Percentiles rank a stretch among this genome's conserved stretches.
These are phyloP conservation scores for Cairneyella variabilis DNA, from an alignment of 495 filamentous ascomycete species.

Conservation along the genomic window DNA sequence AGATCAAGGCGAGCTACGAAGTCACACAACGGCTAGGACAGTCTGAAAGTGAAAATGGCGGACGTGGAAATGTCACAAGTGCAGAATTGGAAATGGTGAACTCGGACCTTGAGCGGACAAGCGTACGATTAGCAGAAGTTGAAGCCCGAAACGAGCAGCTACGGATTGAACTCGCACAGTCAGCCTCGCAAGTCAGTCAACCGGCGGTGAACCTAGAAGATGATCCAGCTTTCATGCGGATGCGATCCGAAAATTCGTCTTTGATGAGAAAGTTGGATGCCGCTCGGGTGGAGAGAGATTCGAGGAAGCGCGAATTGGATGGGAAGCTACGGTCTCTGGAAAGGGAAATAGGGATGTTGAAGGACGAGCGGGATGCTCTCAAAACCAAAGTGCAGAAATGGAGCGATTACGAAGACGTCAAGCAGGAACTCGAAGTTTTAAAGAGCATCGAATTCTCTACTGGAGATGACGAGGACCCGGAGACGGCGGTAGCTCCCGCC, in stretches of 20 bases:
- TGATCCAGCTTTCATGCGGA: conserved; percentile 77
- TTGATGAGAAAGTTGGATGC: conserved; percentile 84
- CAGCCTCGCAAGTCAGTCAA: conserved; percentile 67
- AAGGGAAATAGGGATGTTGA: conserved; percentile 62
- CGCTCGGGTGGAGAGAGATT: conserved; percentile 74
- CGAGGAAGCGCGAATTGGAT: conserved; percentile 68
- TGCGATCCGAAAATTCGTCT: conserved; percentile 88
- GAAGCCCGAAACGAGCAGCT: conserved; percentile 94
- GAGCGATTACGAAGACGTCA: conserved; percentile 94
- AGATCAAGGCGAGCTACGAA: conserved; percentile 95
- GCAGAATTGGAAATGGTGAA: conserved; percentile 92
- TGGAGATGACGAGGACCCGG: conserved; percentile 69
- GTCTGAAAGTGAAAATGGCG: conserved; percentile 49
- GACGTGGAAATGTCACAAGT: conserved; percentile 60
- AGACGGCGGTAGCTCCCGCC: conserved; percentile 18
- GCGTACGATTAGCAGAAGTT: conserved; percentile 79
- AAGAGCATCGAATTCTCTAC: conserved; percentile 97
- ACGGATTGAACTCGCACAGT: conserved; percentile 82
- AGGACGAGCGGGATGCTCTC: conserved; percentile 65
- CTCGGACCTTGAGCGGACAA: conserved; percentile 87
- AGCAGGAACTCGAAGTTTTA: conserved; percentile 90
- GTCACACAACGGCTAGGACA: conserved; percentile 86
- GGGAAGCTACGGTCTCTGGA: conserved; percentile 69
- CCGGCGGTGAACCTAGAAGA: conserved; percentile 63
- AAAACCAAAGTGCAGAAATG: conserved; percentile 80